Conservation (phyloP, 768 basidiomycete genomes). For the Mycena filopes region DNA sequence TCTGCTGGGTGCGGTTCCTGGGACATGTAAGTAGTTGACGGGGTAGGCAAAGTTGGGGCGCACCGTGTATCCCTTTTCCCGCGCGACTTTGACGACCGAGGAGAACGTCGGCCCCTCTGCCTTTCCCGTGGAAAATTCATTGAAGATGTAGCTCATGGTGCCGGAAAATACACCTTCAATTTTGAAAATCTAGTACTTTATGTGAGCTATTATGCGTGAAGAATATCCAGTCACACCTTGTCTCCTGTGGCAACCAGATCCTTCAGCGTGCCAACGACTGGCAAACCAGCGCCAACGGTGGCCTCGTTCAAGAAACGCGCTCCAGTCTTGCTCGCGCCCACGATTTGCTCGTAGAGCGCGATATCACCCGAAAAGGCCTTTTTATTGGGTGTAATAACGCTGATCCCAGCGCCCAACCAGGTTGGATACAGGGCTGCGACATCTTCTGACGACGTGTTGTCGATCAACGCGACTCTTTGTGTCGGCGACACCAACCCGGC, state of each 20-base stretch:
- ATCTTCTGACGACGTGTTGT: conserved; percentile 89
- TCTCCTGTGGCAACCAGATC: conserved; percentile 95
- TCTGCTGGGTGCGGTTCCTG: conserved; percentile 98
- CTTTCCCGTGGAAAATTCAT: conserved; percentile 84
- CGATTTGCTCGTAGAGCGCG: conserved; percentile 74
- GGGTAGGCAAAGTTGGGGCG: conserved; percentile 30
- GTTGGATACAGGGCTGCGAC: conserved; percentile 86
- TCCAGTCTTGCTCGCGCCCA: conserved; percentile 67
- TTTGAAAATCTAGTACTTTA: conserved; percentile 88
- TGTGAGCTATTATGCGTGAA: too few relatives aligned
- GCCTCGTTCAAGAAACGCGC: conserved; percentile 84
- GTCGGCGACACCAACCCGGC: conserved; percentile 56
- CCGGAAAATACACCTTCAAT: conserved; percentile 99
- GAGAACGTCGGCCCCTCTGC: conserved; percentile 84
- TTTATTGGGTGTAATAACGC: conserved; percentile 97
- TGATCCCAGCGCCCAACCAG: conserved; percentile 81
- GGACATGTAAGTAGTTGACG: background rate
- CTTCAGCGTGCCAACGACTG: conserved; percentile 90
- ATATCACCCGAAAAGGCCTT: conserved; percentile 89
- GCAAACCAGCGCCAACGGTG: conserved; percentile 96
- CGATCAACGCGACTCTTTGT: conserved; percentile 77
- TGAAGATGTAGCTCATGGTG: conserved; percentile 99
- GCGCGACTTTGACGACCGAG: conserved; percentile 86
- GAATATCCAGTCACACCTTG: conserved; percentile 73
- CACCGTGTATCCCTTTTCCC: conserved; percentile 95